Evolutionary conservation across 345 rosid species (phyloP).

Genomic region (Hibiscus mutabilis): DNA sequence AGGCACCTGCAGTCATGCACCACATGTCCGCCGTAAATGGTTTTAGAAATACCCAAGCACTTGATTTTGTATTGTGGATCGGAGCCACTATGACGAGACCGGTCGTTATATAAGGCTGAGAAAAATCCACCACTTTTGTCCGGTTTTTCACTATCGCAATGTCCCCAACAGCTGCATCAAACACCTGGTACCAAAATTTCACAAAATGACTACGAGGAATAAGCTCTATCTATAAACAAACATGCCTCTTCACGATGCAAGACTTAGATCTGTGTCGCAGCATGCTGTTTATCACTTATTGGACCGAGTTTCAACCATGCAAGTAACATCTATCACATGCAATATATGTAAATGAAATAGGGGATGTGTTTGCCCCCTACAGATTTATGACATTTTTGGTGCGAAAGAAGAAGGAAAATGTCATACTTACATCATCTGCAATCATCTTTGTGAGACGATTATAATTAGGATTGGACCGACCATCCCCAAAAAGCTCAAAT

Average conservation of each 20-base stretch:
- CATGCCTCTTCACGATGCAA: background rate
- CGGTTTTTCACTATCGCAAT: slow-evolving; percentile 54
- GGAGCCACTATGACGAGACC: slow-evolving; percentile 76
- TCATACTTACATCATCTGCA: slow-evolving; percentile 51
- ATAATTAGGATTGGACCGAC: slow-evolving; percentile 58
- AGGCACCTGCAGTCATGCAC: slow-evolving; percentile 42
- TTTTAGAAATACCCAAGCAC: slow-evolving; percentile 65
- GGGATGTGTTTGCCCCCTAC: background rate
- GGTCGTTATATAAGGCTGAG: slow-evolving; percentile 59
- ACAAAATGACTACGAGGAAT: background rate
- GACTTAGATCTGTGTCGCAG: background rate
- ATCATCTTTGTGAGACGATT: slow-evolving; percentile 42
- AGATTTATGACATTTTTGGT: background rate
- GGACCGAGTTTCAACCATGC: background rate
- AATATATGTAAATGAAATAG: too few species aligned
- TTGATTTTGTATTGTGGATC: slow-evolving; percentile 18
- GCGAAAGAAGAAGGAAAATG: background rate
- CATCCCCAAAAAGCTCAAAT: slow-evolving; percentile 61
- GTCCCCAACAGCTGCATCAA: slow-evolving; percentile 70
- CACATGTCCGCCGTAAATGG: slow-evolving; percentile 68
- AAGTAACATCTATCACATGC: background rate
- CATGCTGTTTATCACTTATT: slow-evolving; percentile 2
- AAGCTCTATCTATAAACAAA: slow-evolving; percentile 6
- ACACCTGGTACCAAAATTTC: slow-evolving; percentile 34
- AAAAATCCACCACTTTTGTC: slow-evolving; percentile 54